A percentile compares a stretch with the other conserved stretches of the same genome.
Evolutionary conservation across 2,329 filamentous ascomycete species (phyloP).

Genomic region (Neophaeococcomyces mojaviensis): DNA sequence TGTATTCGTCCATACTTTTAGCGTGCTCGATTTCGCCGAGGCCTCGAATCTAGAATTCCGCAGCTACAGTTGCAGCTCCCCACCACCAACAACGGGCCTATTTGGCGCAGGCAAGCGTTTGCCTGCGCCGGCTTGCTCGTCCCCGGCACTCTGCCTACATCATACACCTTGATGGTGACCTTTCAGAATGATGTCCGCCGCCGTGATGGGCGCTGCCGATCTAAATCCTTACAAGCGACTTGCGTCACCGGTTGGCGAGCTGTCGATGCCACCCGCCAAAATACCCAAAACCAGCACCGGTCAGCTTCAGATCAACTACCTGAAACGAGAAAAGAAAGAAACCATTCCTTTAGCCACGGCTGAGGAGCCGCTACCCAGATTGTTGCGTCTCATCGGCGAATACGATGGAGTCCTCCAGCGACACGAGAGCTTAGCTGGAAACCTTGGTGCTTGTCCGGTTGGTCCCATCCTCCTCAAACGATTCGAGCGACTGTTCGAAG

Average conservation of each 20-base stretch:
- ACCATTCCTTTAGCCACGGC: slow-evolving; percentile 56
- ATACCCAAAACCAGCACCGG: slow-evolving; percentile 46
- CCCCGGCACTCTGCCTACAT: not conserved
- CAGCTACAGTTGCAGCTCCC: slow-evolving; percentile 6
- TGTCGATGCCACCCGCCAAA: slow-evolving; percentile 38
- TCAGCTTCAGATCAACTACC: slow-evolving; percentile 62
- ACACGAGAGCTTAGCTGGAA: slow-evolving; percentile 79
- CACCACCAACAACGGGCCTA: slow-evolving; percentile 4
- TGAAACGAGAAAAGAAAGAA: slow-evolving; percentile 54
- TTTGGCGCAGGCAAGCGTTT: slow-evolving; percentile 6
- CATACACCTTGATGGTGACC: not conserved
- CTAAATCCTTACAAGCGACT: slow-evolving; percentile 31
- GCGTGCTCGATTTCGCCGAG: slow-evolving; percentile 8
- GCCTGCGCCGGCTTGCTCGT: slow-evolving; percentile 3
- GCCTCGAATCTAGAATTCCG: slow-evolving; percentile 9
- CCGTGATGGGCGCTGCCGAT: slow-evolving; percentile 1
- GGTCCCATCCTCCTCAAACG: slow-evolving; percentile 77
- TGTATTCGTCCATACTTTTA: not conserved
- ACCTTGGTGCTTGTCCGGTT: slow-evolving; percentile 73
- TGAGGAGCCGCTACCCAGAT: slow-evolving; percentile 65
- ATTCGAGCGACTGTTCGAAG: slow-evolving; percentile 79
- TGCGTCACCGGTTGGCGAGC: slow-evolving; percentile 37
- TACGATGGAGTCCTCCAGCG: slow-evolving; percentile 81
- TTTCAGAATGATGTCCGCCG: slow-evolving; percentile 4
- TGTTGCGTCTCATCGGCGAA: slow-evolving; percentile 64